phyloP scores from a whole-genome alignment of 345 rosid species.

The Nephelium lappaceum region DNA sequence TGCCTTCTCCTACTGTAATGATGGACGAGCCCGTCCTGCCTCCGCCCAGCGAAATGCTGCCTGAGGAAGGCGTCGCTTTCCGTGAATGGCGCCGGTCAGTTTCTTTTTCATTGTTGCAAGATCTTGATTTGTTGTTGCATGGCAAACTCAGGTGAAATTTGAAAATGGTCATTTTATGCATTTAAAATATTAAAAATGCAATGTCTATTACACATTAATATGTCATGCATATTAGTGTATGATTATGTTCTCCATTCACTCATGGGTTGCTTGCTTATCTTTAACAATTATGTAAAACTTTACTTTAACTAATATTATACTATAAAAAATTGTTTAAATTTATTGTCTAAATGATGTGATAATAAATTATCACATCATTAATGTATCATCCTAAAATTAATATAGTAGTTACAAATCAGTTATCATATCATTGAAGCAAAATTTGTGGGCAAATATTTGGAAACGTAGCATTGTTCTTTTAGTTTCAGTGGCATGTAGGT shows the following conservation, averaged over 20 bases:
- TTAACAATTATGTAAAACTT: too few species aligned
- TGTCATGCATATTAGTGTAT: too few species aligned
- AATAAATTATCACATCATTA: too few species aligned
- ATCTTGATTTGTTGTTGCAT: background rate
- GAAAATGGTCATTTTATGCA: background rate
- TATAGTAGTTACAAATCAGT: too few species aligned
- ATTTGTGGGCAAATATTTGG: too few species aligned
- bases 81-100: constrained; percentile 89
- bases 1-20: constrained; percentile 62
- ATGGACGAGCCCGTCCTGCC: constrained; percentile 57
- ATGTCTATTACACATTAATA: background rate
- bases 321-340: too few species aligned
- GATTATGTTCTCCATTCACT: too few species aligned
- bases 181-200: background rate
- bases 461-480: background rate
- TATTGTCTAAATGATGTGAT: too few species aligned
- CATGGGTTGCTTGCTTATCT: too few species aligned
- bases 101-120: background rate
- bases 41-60: constrained; percentile 59
- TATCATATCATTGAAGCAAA: too few species aligned
- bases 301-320: too few species aligned
- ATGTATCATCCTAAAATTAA: too few species aligned
- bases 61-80: constrained; percentile 62
- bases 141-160: background rate
- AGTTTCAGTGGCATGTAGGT: background rate